A percentile compares a stretch with the other conserved stretches of the same genome.
These are phyloP conservation scores for Magnusiomyces sp. DNA, from an alignment of 1,139 yeast species.

Conservation along the genomic window DNA sequence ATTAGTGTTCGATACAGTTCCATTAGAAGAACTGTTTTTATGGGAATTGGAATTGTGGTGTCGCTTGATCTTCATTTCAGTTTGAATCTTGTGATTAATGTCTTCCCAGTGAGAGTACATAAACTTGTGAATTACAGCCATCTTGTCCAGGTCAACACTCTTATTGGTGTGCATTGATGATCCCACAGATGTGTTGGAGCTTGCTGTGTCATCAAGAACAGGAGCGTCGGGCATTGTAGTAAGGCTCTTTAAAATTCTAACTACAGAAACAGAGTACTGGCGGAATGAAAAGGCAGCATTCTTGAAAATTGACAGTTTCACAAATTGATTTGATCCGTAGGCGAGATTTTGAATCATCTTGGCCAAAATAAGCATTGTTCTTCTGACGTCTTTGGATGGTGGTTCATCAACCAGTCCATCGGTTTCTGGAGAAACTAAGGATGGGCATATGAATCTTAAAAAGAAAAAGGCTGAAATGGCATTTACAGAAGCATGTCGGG, in stretches of 20 bases:
- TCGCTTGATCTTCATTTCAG: constrained; percentile 16
- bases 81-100: constrained; percentile 30
- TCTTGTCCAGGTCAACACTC: constrained; percentile 23
- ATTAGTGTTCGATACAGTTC: background rate
- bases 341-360: constrained; percentile 78
- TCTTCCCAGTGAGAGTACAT: constrained; percentile 53
- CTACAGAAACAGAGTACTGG: constrained; percentile 7
- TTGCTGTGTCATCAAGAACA: constrained; percentile 5
- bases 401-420: constrained; percentile 31
- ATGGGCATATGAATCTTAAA: constrained; percentile 75
- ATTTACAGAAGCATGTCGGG: constrained; percentile 38
- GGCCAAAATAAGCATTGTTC: constrained; percentile 66
- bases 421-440: constrained; percentile 73
- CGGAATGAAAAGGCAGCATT: constrained; percentile 1
- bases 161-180: constrained; percentile 1
- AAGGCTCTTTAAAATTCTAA: constrained; percentile 8
- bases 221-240: constrained; percentile 14
- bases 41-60: background rate
- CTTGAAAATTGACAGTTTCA: constrained; percentile 48
- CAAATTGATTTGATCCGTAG: constrained; percentile 53
- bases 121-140: constrained; percentile 45
- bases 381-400: constrained; percentile 40
- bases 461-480: constrained; percentile 82
- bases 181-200: constrained; percentile 1
- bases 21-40: too few relatives aligned